These are phyloP conservation scores for Geotrichum phurueaensis DNA, from an alignment of 1,139 yeast genomes.

Conservation along the genomic window DNA sequence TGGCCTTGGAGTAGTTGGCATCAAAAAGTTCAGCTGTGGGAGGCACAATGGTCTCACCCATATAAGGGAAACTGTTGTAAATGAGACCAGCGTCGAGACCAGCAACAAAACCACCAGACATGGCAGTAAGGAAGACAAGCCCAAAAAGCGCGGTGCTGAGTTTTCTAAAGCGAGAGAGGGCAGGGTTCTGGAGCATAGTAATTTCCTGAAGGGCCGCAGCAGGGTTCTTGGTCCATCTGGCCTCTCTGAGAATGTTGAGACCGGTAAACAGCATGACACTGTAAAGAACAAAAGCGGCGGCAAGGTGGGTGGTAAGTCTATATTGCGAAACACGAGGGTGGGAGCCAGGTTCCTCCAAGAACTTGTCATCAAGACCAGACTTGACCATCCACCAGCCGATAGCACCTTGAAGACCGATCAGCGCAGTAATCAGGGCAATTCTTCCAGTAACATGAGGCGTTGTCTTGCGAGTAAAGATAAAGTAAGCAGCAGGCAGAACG, in stretches of 20 bases:
- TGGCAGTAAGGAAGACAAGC: constrained; percentile 78
- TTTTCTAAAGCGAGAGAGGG: constrained; percentile 51
- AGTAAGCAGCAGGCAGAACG: constrained; percentile 78
- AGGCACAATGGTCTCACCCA: constrained; percentile 78
- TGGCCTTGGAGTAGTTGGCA: constrained; percentile 51
- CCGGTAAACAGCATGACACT: constrained; percentile 90
- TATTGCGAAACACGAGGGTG: constrained; percentile 94
- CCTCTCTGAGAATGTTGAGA: constrained; percentile 71
- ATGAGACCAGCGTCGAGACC: constrained; percentile 97
- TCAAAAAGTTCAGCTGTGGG: constrained; percentile 67
- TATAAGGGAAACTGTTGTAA: constrained; percentile 92
- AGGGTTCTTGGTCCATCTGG: constrained; percentile 61
- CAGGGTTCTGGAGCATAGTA: constrained; percentile 52
- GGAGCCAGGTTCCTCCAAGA: constrained; percentile 71
- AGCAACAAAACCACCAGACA: constrained; percentile 97
- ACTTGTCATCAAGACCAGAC: constrained; percentile 83
- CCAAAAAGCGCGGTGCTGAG: constrained; percentile 52
- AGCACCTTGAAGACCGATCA: constrained; percentile 88
- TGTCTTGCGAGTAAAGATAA: constrained; percentile 61
- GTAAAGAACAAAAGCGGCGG: constrained; percentile 86
- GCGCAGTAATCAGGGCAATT: constrained; percentile 62
- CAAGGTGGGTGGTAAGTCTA: constrained; percentile 87
- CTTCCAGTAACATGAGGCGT: constrained; percentile 63
- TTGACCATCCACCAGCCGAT: constrained; percentile 99
- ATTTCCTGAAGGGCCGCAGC: constrained; percentile 45